A percentile compares a stretch with the other conserved stretches of the same genome.
phyloP scores from a whole-genome alignment of 192 early-diverging fungal species.

The Dispira simplex region DNA sequence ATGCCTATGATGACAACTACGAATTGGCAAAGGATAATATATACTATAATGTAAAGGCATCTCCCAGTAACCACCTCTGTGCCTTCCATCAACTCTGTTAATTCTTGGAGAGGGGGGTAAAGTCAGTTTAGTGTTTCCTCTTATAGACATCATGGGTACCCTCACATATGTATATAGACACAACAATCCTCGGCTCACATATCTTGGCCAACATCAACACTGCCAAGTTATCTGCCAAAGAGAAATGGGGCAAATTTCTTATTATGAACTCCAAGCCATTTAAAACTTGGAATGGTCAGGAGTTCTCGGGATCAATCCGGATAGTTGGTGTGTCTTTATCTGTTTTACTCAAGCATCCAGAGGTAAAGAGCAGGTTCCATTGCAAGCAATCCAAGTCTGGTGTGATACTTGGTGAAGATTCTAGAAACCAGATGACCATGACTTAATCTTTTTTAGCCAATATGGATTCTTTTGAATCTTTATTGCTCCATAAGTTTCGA shows the following conservation, averaged over 20 bases:
- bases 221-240: not conserved
- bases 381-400: not conserved
- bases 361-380: not conserved
- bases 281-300: not conserved
- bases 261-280: not conserved
- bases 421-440: too few species aligned
- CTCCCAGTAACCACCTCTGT: not conserved
- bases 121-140: conserved; percentile 10
- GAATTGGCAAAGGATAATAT: conserved; percentile 1
- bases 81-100: conserved; percentile 1
- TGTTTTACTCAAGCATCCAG: not conserved
- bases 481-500: too few species aligned
- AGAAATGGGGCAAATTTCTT: not conserved
- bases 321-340: not conserved
- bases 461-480: too few species aligned
- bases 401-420: too few species aligned
- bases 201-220: not conserved
- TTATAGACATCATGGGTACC: conserved; percentile 1
- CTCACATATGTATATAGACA: conserved; percentile 2
- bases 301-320: conserved; percentile 6
- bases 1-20: too few species aligned
- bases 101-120: conserved; percentile 5
- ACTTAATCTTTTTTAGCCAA: too few species aligned
- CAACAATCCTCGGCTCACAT: not conserved
- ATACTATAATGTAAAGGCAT: conserved; percentile 10